Evolutionary conservation across 2,329 filamentous ascomycete species (phyloP).

Genomic region (Lachnellula arida): DNA sequence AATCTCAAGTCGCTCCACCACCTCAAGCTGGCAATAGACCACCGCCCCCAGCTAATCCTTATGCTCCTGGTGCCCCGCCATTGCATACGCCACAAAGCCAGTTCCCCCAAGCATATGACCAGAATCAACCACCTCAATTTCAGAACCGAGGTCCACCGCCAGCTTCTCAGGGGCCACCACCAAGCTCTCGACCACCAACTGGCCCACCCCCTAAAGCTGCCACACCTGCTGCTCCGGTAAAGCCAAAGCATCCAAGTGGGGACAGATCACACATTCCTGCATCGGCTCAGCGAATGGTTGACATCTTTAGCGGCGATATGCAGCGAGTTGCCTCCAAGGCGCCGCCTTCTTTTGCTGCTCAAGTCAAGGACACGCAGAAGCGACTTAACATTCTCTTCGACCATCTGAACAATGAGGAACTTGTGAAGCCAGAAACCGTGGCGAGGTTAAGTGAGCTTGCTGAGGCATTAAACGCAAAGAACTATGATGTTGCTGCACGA

Average conservation of each 20-base stretch:
- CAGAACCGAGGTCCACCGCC: constrained; percentile 36
- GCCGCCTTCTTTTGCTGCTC: constrained; percentile 77
- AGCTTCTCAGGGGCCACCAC: constrained; percentile 41
- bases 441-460: constrained; percentile 61
- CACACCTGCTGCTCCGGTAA: constrained; percentile 43
- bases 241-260: constrained; percentile 69
- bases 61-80: constrained; percentile 40
- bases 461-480: constrained; percentile 59
- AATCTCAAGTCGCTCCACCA: constrained; percentile 37
- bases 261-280: constrained; percentile 86
- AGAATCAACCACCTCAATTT: constrained; percentile 37
- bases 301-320: constrained; percentile 79
- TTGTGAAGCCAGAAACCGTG: constrained; percentile 76
- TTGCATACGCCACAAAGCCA: constrained; percentile 44
- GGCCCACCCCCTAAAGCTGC: constrained; percentile 38
- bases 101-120: constrained; percentile 49
- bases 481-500: constrained; percentile 62
- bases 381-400: constrained; percentile 92
- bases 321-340: constrained; percentile 82
- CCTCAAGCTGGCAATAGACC: constrained; percentile 39
- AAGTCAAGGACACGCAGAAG: constrained; percentile 93
- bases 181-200: constrained; percentile 36
- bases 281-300: constrained; percentile 70
- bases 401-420: constrained; percentile 91
- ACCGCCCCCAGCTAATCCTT: constrained; percentile 44